Conservation (phyloP, 192 early-diverging fungal species). For the Physocladia obscura region DNA sequence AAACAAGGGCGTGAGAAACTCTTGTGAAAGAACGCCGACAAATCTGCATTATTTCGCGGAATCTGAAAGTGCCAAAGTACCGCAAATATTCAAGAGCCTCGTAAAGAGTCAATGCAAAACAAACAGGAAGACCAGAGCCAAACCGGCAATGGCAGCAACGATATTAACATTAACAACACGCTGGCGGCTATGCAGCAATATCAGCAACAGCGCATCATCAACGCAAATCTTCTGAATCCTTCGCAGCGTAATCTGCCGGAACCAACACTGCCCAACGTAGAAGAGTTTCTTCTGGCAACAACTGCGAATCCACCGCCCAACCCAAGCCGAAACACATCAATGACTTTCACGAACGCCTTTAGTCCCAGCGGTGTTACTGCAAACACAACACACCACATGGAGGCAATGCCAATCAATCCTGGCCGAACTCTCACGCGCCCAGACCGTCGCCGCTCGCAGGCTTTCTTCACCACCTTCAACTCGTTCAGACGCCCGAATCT, state of each 20-base stretch:
- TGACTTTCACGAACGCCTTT: neutral
- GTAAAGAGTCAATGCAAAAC: too few species aligned
- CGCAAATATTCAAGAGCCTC: too few species aligned
- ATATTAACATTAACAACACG: too few species aligned
- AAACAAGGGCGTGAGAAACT: too few species aligned
- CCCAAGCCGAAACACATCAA: neutral
- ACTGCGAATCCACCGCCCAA: neutral
- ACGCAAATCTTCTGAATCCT: too few species aligned
- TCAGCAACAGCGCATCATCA: neutral
- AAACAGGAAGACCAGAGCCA: too few species aligned
- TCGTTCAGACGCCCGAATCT: neutral
- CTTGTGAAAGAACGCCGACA: too few species aligned
- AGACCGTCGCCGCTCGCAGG: neutral
- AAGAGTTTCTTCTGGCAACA: constrained; percentile 6
- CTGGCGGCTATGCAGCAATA: neutral
- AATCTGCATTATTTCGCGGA: too few species aligned
- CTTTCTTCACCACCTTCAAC: too few species aligned
- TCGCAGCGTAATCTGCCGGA: neutral
- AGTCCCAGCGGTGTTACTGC: too few species aligned
- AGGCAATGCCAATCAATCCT: neutral
- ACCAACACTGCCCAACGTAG: constrained; percentile 10
- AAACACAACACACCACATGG: constrained; percentile 27
- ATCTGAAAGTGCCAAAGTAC: too few species aligned
- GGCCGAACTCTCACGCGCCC: constrained; percentile 13
- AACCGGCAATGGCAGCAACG: too few species aligned